phyloP scores from a whole-genome alignment of 495 filamentous ascomycete species.

The Apiosordaria backusii region DNA sequence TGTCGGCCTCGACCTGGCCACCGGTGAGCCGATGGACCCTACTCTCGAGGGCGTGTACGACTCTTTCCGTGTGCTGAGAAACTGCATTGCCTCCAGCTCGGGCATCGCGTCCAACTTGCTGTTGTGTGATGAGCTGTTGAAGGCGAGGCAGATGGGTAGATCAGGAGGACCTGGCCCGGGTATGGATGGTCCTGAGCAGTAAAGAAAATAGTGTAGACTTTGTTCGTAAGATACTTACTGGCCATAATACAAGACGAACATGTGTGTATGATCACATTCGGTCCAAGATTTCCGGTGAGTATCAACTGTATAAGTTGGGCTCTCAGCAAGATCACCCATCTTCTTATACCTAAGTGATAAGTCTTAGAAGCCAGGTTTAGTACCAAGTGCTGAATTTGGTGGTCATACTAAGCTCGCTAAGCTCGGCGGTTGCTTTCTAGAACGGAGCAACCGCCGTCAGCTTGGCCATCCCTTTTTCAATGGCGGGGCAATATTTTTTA shows the following conservation, averaged over 20 bases:
- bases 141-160: constrained; percentile 89
- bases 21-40: constrained; percentile 95
- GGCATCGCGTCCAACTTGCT: constrained; percentile 94
- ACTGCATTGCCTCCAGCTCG: constrained; percentile 87
- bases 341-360: no score
- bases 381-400: background rate
- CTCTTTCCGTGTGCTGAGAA: constrained; percentile 89
- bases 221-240: constrained; percentile 33
- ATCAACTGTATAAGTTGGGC: background rate
- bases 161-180: constrained; percentile 50
- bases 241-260: constrained; percentile 19
- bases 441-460: background rate
- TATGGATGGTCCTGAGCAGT: constrained; percentile 51
- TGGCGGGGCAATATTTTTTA: constrained; percentile 30
- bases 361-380: no score
- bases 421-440: background rate
- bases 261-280: constrained; percentile 15
- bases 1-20: constrained; percentile 80
- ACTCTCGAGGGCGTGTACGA: constrained; percentile 89
- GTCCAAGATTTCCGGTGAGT: background rate
- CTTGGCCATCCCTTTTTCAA: background rate
- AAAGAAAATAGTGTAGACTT: constrained; percentile 20
- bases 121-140: constrained; percentile 94
- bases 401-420: no score
- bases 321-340: no score